Conservation (phyloP, 163 green algal species). For the Prototheca cutis region DNA sequence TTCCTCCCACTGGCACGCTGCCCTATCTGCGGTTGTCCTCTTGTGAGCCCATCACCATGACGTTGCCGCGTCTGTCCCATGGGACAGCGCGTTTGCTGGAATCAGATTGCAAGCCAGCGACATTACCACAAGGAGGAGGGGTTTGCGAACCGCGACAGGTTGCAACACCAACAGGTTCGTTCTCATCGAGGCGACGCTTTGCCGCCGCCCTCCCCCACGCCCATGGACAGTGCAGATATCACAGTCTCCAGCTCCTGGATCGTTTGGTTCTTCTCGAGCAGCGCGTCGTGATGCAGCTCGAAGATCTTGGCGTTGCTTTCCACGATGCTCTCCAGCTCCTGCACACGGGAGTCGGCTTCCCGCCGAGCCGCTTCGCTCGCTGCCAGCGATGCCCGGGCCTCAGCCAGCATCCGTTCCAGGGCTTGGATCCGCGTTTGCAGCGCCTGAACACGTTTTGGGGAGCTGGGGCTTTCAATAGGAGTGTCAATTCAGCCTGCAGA, state of each 20-base stretch:
- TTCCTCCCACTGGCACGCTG: no score
- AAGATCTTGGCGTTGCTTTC: conserved; percentile 18
- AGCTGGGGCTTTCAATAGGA: neutral
- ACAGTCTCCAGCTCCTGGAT: conserved; percentile 14
- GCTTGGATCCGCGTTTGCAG: conserved; percentile 13
- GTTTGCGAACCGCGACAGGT: no score
- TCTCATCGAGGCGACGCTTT: no score
- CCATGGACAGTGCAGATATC: conserved; percentile 13
- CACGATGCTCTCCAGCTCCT: conserved; percentile 7
- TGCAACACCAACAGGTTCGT: no score
- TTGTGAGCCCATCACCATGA: no score
- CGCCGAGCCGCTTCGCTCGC: conserved; percentile 6
- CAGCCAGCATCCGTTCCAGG: conserved; percentile 11
- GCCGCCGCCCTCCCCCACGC: neutral
- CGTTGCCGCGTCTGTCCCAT: no score
- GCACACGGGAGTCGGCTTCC: conserved; percentile 1
- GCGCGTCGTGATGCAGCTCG: conserved; percentile 21
- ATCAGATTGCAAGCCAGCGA: no score
- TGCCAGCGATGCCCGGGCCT: conserved; percentile 3
- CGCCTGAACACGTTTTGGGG: no score
- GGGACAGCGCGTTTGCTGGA: no score
- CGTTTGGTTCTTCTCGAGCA: conserved; percentile 18
- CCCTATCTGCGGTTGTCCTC: no score
- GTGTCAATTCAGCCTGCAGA: no score
- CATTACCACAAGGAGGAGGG: no score